Conservation (phyloP, 73 alveolate genomes). For the Paramecium tetraurelia region DNA sequence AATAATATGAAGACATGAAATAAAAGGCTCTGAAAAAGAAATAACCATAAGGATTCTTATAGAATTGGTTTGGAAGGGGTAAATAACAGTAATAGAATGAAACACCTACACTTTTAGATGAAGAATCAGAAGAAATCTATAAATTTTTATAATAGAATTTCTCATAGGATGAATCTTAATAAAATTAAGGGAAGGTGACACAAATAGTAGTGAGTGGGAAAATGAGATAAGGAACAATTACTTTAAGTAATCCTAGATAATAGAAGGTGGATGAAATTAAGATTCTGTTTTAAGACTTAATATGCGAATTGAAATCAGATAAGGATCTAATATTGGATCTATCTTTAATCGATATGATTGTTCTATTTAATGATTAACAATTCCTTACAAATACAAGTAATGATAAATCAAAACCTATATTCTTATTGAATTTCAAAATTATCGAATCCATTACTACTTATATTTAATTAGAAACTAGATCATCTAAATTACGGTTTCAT, state of each 20-base stretch:
- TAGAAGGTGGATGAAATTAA: neutral
- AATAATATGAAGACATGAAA: neutral
- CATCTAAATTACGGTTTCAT: neutral
- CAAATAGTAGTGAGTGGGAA: neutral
- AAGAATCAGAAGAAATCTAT: neutral
- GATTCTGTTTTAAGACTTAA: neutral
- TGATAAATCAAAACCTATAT: neutral
- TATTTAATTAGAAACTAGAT: constrained; percentile 8
- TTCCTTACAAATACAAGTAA: neutral
- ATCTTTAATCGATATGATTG: neutral
- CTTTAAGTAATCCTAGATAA: neutral
- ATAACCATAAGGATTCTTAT: neutral
- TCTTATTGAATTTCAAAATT: neutral
- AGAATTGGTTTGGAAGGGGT: neutral
- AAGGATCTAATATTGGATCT: neutral
- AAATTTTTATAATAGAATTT: neutral
- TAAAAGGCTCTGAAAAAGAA: neutral
- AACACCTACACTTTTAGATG: neutral
- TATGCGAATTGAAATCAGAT: neutral
- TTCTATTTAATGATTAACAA: neutral
- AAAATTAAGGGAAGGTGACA: neutral
- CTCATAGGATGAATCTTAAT: neutral
- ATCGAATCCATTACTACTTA: neutral
- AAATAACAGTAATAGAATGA: neutral
- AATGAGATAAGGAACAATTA: neutral